Evolutionary conservation across 2,329 filamentous ascomycete species (phyloP), one percentile per base, ranked within the genome.

Genomic region (Scytalidium sp.): DNA sequence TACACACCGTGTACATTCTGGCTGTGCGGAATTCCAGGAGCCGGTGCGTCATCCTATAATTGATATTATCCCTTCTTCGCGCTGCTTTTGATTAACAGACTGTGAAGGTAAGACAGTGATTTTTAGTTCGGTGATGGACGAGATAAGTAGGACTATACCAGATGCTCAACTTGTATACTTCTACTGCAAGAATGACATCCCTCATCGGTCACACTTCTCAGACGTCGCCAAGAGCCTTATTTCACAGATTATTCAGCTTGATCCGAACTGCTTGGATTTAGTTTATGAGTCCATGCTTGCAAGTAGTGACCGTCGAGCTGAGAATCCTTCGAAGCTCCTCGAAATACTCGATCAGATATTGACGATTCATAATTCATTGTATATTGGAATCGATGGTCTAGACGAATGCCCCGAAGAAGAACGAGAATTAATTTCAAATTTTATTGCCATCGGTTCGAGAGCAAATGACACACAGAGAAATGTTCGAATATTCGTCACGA

Each of bases 131-230:
- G 44, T 46, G 3, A 20, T 46, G 15, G 44, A 46, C 19, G 17
- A 46, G 22, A 46, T 46, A 17, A 21, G 9, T 4, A 32, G n/a
- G 4, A 19, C n/a, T 19, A 5, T 46, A 6, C 44, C 23, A 15
- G 43, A 46, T 19, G 44, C 44, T 6, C 44, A 46, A 21, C 27
- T 46, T 36, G 19, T 36, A 36, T 46, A 46, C 19, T 46, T 46
- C 44, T 46, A 46, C 19, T 46, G 44, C 44, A 46, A 46, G 44
- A 19, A n/a, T n/a, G n/a, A n/a, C n/a, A n/a, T n/a, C n/a, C n/a
- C n/a, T n/a, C n/a, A n/a, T n/a, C n/a, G n/a, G n/a, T n/a, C n/a
- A n/a, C n/a, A n/a, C 22, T 48, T 48, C 22, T n/a, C 7, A 10
- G 46, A 15, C 8, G 19, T 48, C 20, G 21, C 46, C 10, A 6